Percentiles rank a stretch among this genome's conserved stretches.
These are phyloP conservation scores for Ajuga reptans DNA, from an alignment of 305 asterid species.

Conservation along the genomic window DNA sequence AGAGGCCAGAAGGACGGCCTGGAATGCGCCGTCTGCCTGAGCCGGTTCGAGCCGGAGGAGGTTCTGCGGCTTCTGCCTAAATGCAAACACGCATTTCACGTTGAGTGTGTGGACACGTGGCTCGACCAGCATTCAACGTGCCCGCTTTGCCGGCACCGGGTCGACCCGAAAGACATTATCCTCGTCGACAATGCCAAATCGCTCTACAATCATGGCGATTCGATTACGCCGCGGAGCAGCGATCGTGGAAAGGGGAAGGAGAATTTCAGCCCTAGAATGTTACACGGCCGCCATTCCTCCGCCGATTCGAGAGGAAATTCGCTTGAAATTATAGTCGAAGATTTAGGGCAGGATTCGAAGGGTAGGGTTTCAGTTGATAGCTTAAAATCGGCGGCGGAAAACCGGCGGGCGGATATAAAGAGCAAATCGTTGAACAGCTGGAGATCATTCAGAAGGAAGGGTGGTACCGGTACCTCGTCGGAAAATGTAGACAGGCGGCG, in stretches of 20 bases:
- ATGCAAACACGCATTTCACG: slow-evolving; percentile 70
- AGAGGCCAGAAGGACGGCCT: slow-evolving; percentile 67
- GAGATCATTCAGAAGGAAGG: background rate
- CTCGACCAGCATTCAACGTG: slow-evolving; percentile 71
- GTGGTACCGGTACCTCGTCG: background rate
- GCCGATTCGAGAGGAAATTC: slow-evolving; percentile 28
- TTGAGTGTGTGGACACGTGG: slow-evolving; percentile 75
- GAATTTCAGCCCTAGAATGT: background rate
- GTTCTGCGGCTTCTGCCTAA: slow-evolving; percentile 52
- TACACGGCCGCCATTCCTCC: slow-evolving; percentile 40
- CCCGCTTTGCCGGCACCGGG: slow-evolving; percentile 65
- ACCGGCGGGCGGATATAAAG: background rate
- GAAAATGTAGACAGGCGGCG: slow-evolving; percentile 27
- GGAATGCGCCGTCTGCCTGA: slow-evolving; percentile 65
- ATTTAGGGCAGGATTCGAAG: slow-evolving; percentile 3
- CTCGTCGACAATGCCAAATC: slow-evolving; percentile 25
- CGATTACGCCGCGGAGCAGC: background rate
- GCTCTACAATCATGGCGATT: slow-evolving; percentile 8
- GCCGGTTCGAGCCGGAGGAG: slow-evolving; percentile 43
- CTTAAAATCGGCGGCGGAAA: background rate
- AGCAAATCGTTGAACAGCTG: background rate
- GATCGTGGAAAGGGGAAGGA: background rate
- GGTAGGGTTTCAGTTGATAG: slow-evolving; percentile 51
- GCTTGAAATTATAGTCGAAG: slow-evolving; percentile 27
- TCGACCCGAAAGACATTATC: slow-evolving; percentile 56